Conservation (phyloP, 2,329 filamentous ascomycete genomes). For the Hypoxylon rubiginosum region DNA sequence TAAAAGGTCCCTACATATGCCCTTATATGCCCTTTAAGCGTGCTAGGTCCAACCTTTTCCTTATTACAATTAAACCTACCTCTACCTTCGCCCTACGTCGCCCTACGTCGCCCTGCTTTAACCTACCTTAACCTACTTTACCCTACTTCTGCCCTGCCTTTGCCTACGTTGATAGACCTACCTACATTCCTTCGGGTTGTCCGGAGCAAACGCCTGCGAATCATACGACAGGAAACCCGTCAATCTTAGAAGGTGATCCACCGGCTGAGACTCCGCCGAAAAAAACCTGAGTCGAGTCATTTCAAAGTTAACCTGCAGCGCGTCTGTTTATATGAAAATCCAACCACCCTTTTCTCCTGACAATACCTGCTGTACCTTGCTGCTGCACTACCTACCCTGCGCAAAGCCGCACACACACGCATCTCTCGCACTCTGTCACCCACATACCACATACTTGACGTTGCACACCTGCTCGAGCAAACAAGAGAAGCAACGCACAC, state of each 20-base stretch:
- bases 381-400: constrained; percentile 11
- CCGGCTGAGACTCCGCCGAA: constrained; percentile 28
- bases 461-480: constrained; percentile 3
- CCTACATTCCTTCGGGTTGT: constrained; percentile 38
- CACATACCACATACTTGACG: constrained; percentile 13
- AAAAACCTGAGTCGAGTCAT: constrained; percentile 35
- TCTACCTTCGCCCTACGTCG: background rate
- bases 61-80: background rate
- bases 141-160: background rate
- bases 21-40: background rate
- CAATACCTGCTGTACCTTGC: background rate
- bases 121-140: constrained; percentile 1
- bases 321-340: constrained; percentile 34
- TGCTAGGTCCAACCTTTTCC: constrained; percentile 1
- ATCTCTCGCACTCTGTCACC: constrained; percentile 2
- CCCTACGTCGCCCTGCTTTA: background rate
- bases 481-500: constrained; percentile 12
- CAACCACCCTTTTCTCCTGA: constrained; percentile 18
- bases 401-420: constrained; percentile 19
- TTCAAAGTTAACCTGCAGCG: constrained; percentile 27
- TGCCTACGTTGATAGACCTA: constrained; percentile 10
- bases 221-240: constrained; percentile 36
- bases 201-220: constrained; percentile 38
- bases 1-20: constrained; percentile 3
- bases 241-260: constrained; percentile 27